Percentiles rank a stretch among this genome's conserved stretches.
Evolutionary conservation across 1,139 yeast species (phyloP).

Genomic region (Wickerhamiella infanticola): DNA sequence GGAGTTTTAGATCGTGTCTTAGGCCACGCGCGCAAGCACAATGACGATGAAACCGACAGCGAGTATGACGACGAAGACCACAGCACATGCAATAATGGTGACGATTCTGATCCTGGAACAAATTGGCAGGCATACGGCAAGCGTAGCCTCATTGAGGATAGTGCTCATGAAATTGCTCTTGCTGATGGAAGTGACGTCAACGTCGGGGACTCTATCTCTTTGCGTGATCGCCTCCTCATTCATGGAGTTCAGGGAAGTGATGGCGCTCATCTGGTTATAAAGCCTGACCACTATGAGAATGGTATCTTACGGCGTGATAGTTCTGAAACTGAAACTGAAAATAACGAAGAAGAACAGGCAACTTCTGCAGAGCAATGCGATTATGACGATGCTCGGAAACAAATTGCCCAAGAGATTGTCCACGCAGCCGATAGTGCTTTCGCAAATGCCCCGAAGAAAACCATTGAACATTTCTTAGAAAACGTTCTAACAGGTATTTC

Average conservation of each 20-base stretch:
- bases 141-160: background rate
- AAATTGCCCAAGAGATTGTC: background rate
- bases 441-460: background rate
- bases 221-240: background rate
- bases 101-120: conserved; percentile 21
- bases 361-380: background rate
- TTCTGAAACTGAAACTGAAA: background rate
- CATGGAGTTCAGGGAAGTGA: too few species aligned
- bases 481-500: background rate
- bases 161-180: too few species aligned
- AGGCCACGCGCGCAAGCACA: background rate
- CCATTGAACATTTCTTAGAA: background rate
- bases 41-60: conserved; percentile 3
- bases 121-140: conserved; percentile 12
- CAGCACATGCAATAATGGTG: conserved; percentile 19
- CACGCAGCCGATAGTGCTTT: background rate
- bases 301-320: background rate
- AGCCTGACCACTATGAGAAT: background rate
- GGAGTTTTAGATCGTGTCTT: background rate
- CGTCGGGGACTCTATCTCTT: background rate
- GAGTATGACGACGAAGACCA: conserved; percentile 16
- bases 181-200: background rate
- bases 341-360: background rate
- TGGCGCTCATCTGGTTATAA: background rate
- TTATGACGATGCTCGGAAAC: background rate